Percentiles rank a stretch among this genome's conserved stretches.
These are phyloP conservation scores for Rhodotorula sp. DNA, from an alignment of 1,284 basidiomycete genomes.

Conservation along the genomic window DNA sequence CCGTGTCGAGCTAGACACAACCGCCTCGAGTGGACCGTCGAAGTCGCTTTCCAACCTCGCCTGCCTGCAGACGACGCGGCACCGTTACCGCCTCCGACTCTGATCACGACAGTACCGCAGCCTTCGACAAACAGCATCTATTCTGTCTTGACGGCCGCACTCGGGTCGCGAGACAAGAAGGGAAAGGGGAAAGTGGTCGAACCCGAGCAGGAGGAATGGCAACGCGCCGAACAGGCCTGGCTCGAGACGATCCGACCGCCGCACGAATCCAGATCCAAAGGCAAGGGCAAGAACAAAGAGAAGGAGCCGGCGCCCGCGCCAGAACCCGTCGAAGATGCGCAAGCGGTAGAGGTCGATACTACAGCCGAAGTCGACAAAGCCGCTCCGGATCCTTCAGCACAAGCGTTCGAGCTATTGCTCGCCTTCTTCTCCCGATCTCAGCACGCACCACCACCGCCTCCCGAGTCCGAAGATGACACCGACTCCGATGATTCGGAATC, in stretches of 20 bases:
- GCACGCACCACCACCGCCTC: background rate
- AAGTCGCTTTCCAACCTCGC: conserved; percentile 29
- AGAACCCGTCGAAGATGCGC: too few relatives aligned
- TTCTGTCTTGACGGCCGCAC: conserved; percentile 7
- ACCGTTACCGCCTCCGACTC: background rate
- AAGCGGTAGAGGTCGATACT: background rate
- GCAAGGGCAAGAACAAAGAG: background rate
- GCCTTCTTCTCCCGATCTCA: conserved; percentile 14
- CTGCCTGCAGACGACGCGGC: background rate
- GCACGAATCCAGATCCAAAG: background rate
- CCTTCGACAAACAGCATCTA: conserved; percentile 13
- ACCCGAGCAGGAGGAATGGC: conserved; percentile 25
- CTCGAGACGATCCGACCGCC: conserved; percentile 11
- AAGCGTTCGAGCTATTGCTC: conserved; percentile 34
- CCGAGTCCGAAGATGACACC: background rate
- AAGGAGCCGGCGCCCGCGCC: too few relatives aligned
- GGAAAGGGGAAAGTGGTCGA: conserved; percentile 30
- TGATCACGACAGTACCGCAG: conserved; percentile 13
- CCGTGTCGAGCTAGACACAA: conserved; percentile 6
- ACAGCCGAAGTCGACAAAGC: background rate
- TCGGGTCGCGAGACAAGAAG: conserved; percentile 28
- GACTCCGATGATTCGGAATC: conserved; percentile 1
- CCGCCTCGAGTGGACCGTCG: conserved; percentile 35
- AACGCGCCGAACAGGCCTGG: conserved; percentile 17
- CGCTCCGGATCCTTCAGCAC: background rate